Evolutionary conservation across 2,329 filamentous ascomycete species (phyloP).

Genomic region (Phaeoacremonium minimum): DNA sequence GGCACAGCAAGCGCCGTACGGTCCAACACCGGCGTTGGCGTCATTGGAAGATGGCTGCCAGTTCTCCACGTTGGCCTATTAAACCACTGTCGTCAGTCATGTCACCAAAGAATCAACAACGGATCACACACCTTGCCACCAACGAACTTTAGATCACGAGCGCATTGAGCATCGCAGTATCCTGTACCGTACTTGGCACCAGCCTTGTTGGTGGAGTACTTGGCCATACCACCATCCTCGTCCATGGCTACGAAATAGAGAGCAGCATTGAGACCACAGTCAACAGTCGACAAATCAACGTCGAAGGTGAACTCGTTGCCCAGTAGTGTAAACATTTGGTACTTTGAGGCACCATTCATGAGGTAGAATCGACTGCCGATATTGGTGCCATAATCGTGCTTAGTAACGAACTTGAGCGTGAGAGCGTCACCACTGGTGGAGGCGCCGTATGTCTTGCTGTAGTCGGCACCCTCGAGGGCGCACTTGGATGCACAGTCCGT

Average conservation of each 20-base stretch:
- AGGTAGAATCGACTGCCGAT: conserved; percentile 46
- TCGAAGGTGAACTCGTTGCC: conserved; percentile 4
- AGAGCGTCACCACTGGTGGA: conserved; percentile 35
- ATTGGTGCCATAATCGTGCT: conserved; percentile 28
- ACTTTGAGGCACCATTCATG: conserved; percentile 46
- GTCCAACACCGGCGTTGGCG: conserved; percentile 38
- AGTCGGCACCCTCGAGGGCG: conserved; percentile 36
- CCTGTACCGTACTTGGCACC: conserved; percentile 52
- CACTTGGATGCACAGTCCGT: conserved; percentile 23
- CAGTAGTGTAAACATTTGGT: conserved; percentile 35
- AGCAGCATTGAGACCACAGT: conserved; percentile 62
- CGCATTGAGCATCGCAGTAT: conserved; percentile 45
- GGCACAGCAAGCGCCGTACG: conserved; percentile 43
- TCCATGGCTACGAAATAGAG: conserved; percentile 57
- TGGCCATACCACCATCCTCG: conserved; percentile 36
- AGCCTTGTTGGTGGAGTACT: conserved; percentile 37
- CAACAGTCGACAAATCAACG: conserved; percentile 4
- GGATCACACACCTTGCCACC: conserved; percentile 25
- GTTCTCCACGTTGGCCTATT: conserved; percentile 39
- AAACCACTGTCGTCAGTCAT: no score
- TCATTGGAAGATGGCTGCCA: conserved; percentile 42
- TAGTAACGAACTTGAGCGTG: conserved; percentile 43
- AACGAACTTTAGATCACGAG: conserved; percentile 45
- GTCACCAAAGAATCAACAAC: not conserved
- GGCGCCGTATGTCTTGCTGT: conserved; percentile 37